phyloP scores from a whole-genome alignment of 2,329 filamentous ascomycete species.

The Calonectria crousiana region DNA sequence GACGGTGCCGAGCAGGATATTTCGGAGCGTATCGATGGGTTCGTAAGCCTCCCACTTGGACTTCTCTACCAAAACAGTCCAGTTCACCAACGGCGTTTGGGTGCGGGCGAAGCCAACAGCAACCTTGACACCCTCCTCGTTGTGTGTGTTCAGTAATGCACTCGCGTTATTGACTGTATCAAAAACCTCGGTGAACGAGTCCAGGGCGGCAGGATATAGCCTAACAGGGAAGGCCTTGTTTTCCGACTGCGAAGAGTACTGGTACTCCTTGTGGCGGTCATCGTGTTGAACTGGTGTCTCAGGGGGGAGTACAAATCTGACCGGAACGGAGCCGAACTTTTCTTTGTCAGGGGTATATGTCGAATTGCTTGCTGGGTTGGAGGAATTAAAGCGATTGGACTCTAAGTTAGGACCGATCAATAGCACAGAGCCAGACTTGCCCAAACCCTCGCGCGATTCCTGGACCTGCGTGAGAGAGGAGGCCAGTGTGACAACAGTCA shows the following conservation, averaged over 20 bases:
- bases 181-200: conserved; percentile 68
- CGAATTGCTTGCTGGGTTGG: conserved; percentile 59
- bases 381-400: conserved; percentile 73
- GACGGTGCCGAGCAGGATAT: conserved; percentile 85
- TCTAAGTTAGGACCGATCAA: conserved; percentile 75
- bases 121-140: conserved; percentile 78
- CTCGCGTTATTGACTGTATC: conserved; percentile 74
- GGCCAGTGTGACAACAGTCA: conserved; percentile 83
- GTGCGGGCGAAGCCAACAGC: conserved; percentile 85
- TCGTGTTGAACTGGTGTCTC: conserved; percentile 50
- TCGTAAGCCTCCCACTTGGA: conserved; percentile 78
- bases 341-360: conserved; percentile 55
- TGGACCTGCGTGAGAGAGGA: conserved; percentile 72
- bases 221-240: conserved; percentile 68
- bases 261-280: conserved; percentile 60
- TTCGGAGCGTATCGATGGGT: conserved; percentile 80
- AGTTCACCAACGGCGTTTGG: conserved; percentile 77
- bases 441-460: conserved; percentile 76
- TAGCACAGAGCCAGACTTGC: conserved; percentile 76
- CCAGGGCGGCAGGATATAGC: conserved; percentile 72
- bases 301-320: conserved; percentile 74
- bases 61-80: conserved; percentile 87
- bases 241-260: conserved; percentile 53
- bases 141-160: conserved; percentile 74
- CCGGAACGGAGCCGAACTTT: conserved; percentile 56